Evolutionary conservation across 495 filamentous ascomycete genomes (phyloP).

Genomic region (Cercophora samala): DNA sequence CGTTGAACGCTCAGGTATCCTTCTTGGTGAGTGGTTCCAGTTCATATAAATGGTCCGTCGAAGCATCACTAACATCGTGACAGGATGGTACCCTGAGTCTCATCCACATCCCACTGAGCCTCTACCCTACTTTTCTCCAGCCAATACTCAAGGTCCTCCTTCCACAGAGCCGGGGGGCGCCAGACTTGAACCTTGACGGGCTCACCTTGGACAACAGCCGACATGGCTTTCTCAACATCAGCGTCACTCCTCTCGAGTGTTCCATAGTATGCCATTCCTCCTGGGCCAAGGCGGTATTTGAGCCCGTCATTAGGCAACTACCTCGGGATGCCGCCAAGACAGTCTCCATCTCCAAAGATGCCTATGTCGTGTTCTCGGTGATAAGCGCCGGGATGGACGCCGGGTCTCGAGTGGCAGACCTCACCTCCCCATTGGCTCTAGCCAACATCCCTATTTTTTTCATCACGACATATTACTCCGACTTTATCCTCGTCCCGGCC

Average conservation of each 20-base stretch:
- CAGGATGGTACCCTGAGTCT: conserved; percentile 85
- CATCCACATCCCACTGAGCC: conserved; percentile 82
- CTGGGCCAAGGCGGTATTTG: conserved; percentile 69
- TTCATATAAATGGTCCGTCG: background rate
- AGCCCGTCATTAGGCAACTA: conserved; percentile 58
- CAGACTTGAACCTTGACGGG: background rate
- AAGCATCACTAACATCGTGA: conserved; percentile 16
- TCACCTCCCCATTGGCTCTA: conserved; percentile 86
- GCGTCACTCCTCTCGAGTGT: conserved; percentile 87
- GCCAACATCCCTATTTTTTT: conserved; percentile 97
- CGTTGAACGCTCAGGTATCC: conserved; percentile 55
- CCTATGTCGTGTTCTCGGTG: conserved; percentile 84
- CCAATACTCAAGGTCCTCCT: conserved; percentile 82
- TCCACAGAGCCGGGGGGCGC: conserved; percentile 42
- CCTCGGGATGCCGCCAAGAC: conserved; percentile 46
- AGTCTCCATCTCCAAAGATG: conserved; percentile 73
- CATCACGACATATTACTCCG: conserved; percentile 96
- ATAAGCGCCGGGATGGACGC: conserved; percentile 85
- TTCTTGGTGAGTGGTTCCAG: conserved; percentile 48
- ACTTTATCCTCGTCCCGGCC: conserved; percentile 89
- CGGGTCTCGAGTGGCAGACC: conserved; percentile 86
- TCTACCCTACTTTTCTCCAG: conserved; percentile 79
- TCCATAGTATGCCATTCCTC: conserved; percentile 81
- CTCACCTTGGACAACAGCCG: conserved; percentile 39
- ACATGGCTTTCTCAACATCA: conserved; percentile 85